phyloP scores from a whole-genome alignment of 148 eudicot genomes.

The Camellia japonica region DNA sequence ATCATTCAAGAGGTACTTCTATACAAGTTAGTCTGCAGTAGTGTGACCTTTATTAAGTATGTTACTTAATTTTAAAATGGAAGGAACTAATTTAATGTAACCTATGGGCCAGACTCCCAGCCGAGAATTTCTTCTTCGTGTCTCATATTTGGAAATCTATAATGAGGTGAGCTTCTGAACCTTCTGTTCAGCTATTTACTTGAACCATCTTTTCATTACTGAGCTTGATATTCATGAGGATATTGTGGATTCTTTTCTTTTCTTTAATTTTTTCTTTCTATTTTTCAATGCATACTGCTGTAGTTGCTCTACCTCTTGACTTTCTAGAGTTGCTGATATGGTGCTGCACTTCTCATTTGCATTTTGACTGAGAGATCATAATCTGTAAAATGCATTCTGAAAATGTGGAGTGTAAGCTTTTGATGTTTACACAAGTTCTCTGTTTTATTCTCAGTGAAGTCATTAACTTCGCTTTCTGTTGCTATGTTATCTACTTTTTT shows the following conservation, averaged over 20 bases:
- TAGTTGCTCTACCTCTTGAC: neutral
- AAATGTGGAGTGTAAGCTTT: neutral
- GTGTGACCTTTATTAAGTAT: neutral
- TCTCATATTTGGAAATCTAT: slow-evolving; percentile 94
- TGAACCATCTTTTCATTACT: neutral
- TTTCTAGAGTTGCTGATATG: slow-evolving; percentile 1
- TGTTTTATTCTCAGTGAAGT: neutral
- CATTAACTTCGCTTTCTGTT: neutral
- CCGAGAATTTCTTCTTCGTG: slow-evolving; percentile 94
- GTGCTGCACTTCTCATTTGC: neutral
- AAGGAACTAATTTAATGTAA: slow-evolving; percentile 9
- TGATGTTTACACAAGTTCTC: neutral
- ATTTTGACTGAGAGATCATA: neutral
- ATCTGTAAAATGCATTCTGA: neutral
- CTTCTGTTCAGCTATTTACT: slow-evolving; percentile 16
- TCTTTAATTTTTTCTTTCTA: neutral
- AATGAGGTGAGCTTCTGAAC: slow-evolving; percentile 68
- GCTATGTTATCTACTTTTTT: neutral
- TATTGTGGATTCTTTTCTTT: neutral
- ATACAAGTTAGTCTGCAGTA: slow-evolving; percentile 11
- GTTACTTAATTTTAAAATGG: slow-evolving; percentile 18
- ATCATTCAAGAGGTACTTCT: slow-evolving; percentile 87
- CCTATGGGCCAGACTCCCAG: slow-evolving; percentile 71
- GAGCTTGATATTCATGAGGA: slow-evolving; percentile 3
- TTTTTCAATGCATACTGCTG: neutral